phyloP scores from a whole-genome alignment of 2,329 filamentous ascomycete species.

The Atkinsonella texensis region DNA sequence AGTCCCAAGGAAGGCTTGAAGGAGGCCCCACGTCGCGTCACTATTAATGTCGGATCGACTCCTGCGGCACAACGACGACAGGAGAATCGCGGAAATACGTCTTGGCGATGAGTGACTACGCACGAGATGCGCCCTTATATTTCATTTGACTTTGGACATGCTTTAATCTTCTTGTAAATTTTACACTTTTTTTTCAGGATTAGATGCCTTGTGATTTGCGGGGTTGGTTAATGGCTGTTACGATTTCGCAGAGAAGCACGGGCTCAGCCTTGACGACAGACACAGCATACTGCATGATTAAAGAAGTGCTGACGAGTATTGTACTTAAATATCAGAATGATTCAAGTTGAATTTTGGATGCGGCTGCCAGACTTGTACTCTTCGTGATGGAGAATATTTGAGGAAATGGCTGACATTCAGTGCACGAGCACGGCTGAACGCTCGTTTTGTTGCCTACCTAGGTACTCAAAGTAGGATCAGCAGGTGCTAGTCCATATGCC shows the following conservation, averaged over 20 bases:
- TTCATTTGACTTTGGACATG: neutral
- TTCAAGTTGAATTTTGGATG: neutral
- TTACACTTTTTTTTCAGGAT: neutral
- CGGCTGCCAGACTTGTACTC: neutral
- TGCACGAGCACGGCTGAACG: no score
- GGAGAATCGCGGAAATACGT: slow-evolving; percentile 17
- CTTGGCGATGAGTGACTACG: slow-evolving; percentile 18
- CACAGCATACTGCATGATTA: neutral
- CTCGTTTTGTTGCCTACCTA: no score
- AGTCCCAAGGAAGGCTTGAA: slow-evolving; percentile 15
- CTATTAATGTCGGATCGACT: slow-evolving; percentile 22
- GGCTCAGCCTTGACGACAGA: neutral
- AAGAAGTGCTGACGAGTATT: slow-evolving; percentile 1
- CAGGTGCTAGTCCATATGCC: no score
- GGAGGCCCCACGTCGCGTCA: slow-evolving; percentile 23
- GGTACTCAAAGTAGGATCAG: no score
- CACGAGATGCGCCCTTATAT: neutral
- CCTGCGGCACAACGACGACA: slow-evolving; percentile 16
- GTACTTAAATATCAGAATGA: neutral
- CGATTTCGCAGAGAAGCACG: neutral
- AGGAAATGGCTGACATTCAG: no score
- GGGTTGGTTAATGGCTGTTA: neutral
- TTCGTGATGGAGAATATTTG: no score
- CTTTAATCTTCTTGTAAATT: neutral
- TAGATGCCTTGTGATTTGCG: neutral